A percentile compares a stretch with the other conserved stretches of the same genome.
Evolutionary conservation across 805 yeast species (phyloP).

Genomic region (Yamadazyma ubonensis): DNA sequence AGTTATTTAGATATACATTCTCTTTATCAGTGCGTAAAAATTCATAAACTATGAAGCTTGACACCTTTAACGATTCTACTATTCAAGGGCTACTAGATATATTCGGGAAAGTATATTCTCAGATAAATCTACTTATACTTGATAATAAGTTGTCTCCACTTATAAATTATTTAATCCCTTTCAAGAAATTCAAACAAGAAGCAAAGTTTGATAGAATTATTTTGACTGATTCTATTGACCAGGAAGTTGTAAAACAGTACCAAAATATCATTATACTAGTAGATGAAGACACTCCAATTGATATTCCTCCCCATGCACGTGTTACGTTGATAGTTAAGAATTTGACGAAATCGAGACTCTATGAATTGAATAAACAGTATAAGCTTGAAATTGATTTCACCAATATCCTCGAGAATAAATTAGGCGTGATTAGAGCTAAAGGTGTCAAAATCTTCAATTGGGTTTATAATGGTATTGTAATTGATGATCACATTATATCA

Average conservation of each 20-base stretch:
- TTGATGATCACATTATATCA: conserved; percentile 44
- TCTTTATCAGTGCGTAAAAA: conserved; percentile 1
- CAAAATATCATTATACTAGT: conserved; percentile 15
- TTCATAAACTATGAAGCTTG: conserved; percentile 4
- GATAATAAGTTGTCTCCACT: conserved; percentile 49
- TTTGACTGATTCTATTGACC: conserved; percentile 39
- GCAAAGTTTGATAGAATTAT: conserved; percentile 50
- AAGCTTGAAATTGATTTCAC: conserved; percentile 13
- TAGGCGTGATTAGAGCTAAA: conserved; percentile 14
- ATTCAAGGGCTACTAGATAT: conserved; percentile 11
- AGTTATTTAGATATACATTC: background rate
- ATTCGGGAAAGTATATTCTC: conserved; percentile 22
- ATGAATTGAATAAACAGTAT: conserved; percentile 27
- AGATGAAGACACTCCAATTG: conserved; percentile 10
- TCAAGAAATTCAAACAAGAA: conserved; percentile 48
- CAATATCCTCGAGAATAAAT: conserved; percentile 9
- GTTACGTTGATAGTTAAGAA: conserved; percentile 36
- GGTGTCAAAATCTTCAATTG: conserved; percentile 48
- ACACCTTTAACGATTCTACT: conserved; percentile 9
- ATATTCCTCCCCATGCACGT: conserved; percentile 15
- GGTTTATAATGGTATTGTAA: conserved; percentile 42
- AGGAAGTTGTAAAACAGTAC: conserved; percentile 13
- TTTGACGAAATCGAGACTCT: conserved; percentile 31
- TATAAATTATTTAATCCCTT: conserved; percentile 55
- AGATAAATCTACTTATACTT: conserved; percentile 35